Evolutionary conservation across 345 rosid genomes (phyloP), one percentile per base, ranked within the genome.

Genomic region (Limnanthes douglasii): DNA sequence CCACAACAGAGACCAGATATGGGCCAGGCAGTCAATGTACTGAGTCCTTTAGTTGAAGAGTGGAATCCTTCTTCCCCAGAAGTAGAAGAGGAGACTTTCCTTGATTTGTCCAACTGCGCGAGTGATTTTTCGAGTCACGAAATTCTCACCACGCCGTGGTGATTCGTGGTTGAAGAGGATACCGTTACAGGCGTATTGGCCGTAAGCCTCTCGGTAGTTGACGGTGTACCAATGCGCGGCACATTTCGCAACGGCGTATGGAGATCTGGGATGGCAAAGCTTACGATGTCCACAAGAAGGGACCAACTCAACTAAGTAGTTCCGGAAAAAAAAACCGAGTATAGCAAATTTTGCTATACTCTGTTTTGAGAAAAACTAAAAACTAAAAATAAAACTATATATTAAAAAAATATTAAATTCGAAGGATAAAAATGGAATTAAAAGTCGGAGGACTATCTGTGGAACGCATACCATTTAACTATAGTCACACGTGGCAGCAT

Each of bases 181-280:
- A n/a, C 95, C 93, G 10, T 84, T 84, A 51, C 95, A 84, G 0
- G 95, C 95, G 32, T 31, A 84, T 18, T 78, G 39, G n/a, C 84
- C 84, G 15, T 79, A 84, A 4, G 88, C 95, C 45, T 84, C 88
- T 0, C 95, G 54, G 65, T 84, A 79, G 21, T 75, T 83, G 9
- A 83, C 95, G 0, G 95, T 75, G 61, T 83, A 83, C 95, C 95
- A 83, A 39, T 75, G 93, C 17, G 93, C 93, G 0, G 95, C 93
- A 43, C 69, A 61, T 49, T 83, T 83, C 41, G 95, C 72, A 0
- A 72, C 95, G 1, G 86, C 95, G 37, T 83, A 83, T 13, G 95
- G 95, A 32, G 95, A 83, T 57, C 95, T 58, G 0, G 95, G 95
- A 21, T 83, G 95, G 47, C 69, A 73, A 0, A 74, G 72, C n/a